Conservation (phyloP, 805 yeast species). For the Komagataella pseudopastoris region DNA sequence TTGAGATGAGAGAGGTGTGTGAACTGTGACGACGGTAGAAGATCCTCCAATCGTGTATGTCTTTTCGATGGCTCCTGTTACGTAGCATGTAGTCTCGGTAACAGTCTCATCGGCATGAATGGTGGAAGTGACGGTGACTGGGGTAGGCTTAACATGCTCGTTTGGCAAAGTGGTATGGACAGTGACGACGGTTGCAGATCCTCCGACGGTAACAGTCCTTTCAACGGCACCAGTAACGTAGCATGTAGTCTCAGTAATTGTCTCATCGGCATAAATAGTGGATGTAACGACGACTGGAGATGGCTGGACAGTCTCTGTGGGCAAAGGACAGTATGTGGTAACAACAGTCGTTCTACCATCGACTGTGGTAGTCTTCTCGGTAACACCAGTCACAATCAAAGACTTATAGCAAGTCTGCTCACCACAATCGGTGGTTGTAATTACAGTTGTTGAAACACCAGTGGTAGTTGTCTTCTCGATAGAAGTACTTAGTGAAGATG, state of each 20-base stretch:
- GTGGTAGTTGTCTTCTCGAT: constrained; percentile 2
- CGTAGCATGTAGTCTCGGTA: not conserved
- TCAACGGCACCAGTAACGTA: not conserved
- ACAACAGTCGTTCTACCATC: constrained; percentile 20
- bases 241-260: not conserved
- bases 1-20: not conserved
- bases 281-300: not conserved
- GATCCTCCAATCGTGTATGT: not conserved
- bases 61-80: not conserved
- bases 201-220: not conserved
- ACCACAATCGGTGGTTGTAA: constrained; percentile 16
- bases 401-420: constrained; percentile 13
- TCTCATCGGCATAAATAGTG: not conserved
- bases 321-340: constrained; percentile 24
- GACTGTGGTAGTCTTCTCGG: constrained; percentile 16
- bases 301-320: constrained; percentile 4
- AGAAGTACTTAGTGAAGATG: constrained; percentile 1
- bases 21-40: not conserved
- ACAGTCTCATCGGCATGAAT: not conserved
- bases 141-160: not conserved
- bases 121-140: not conserved
- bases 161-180: not conserved
- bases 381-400: constrained; percentile 9
- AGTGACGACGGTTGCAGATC: not conserved
- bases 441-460: constrained; percentile 11